A percentile compares a stretch with the other conserved stretches of the same genome.
These are phyloP conservation scores for Myxozyma melibiosi DNA, from an alignment of 805 yeast genomes.

Conservation along the genomic window DNA sequence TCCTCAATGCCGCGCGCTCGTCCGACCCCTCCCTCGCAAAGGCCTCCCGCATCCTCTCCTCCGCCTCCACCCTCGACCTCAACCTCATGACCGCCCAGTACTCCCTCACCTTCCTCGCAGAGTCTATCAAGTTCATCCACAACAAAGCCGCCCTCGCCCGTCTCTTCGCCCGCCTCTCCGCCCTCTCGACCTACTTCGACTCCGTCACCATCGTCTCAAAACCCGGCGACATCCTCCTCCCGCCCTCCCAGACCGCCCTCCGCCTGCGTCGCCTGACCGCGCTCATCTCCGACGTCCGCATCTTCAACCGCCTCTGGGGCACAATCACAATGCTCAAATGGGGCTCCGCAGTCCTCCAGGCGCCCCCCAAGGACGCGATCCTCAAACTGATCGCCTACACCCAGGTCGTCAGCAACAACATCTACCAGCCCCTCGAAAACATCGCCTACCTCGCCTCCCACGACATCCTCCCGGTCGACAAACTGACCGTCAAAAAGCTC, in stretches of 20 bases:
- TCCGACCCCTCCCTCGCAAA: slow-evolving; percentile 19
- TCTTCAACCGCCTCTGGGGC: slow-evolving; percentile 45
- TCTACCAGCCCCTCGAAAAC: slow-evolving; percentile 48
- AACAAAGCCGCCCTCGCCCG: slow-evolving; percentile 1
- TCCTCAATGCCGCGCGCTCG: slow-evolving; percentile 5
- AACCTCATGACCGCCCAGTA: slow-evolving; percentile 32
- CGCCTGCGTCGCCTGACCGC: slow-evolving; percentile 17
- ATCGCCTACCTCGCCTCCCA: slow-evolving; percentile 46
- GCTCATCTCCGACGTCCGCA: slow-evolving; percentile 43
- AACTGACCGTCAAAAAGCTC: slow-evolving; percentile 38
- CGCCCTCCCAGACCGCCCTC: slow-evolving; percentile 16
- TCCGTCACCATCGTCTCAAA: slow-evolving; percentile 4
- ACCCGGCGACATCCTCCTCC: neutral
- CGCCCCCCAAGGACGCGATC: slow-evolving; percentile 40
- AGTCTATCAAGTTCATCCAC: slow-evolving; percentile 8
- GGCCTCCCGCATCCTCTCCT: slow-evolving; percentile 20
- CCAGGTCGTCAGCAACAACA: slow-evolving; percentile 44
- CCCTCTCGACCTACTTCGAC: slow-evolving; percentile 7
- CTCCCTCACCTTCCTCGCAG: slow-evolving; percentile 16
- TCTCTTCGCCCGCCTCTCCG: neutral
- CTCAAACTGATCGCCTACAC: slow-evolving; percentile 39
- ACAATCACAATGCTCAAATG: slow-evolving; percentile 44
- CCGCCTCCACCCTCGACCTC: slow-evolving; percentile 24
- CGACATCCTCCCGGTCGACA: slow-evolving; percentile 40
- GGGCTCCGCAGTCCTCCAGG: slow-evolving; percentile 41